Evolutionary conservation across 2,329 filamentous ascomycete genomes (phyloP).

Genomic region (Hypoxylon rubiginosum): DNA sequence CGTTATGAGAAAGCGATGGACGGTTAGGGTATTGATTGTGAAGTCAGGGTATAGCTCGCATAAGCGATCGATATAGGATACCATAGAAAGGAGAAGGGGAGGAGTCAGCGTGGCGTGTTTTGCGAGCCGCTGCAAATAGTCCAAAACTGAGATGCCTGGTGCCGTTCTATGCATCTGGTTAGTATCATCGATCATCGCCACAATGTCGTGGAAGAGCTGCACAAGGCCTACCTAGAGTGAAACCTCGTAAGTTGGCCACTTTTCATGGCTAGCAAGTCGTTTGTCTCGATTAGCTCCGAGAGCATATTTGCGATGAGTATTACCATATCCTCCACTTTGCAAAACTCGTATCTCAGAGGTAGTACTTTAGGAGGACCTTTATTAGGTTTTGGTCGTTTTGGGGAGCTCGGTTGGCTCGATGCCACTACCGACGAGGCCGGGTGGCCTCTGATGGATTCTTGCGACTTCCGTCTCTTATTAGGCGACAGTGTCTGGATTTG

Average conservation of each 20-base stretch:
- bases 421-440: slow-evolving; percentile 48
- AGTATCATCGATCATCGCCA: slow-evolving; percentile 28
- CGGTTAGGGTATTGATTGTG: slow-evolving; percentile 94
- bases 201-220: not conserved
- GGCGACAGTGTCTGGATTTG: slow-evolving; percentile 51
- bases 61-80: slow-evolving; percentile 97
- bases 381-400: slow-evolving; percentile 69
- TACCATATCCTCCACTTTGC: slow-evolving; percentile 87
- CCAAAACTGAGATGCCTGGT: slow-evolving; percentile 92
- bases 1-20: slow-evolving; percentile 96
- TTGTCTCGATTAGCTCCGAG: slow-evolving; percentile 92
- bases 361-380: slow-evolving; percentile 68
- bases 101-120: slow-evolving; percentile 94
- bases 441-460: slow-evolving; percentile 52
- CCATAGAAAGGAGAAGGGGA: slow-evolving; percentile 96
- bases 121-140: slow-evolving; percentile 93
- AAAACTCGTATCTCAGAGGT: slow-evolving; percentile 83
- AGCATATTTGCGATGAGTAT: slow-evolving; percentile 95
- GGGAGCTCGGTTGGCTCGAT: slow-evolving; percentile 54
- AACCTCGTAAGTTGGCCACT: slow-evolving; percentile 92
- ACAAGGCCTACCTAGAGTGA: slow-evolving; percentile 80
- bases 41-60: slow-evolving; percentile 94
- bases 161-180: slow-evolving; percentile 63
- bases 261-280: slow-evolving; percentile 87
- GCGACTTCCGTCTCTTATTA: slow-evolving; percentile 61